These are phyloP conservation scores for Suillus cothurnatus DNA, from an alignment of 768 basidiomycete species.

Conservation along the genomic window DNA sequence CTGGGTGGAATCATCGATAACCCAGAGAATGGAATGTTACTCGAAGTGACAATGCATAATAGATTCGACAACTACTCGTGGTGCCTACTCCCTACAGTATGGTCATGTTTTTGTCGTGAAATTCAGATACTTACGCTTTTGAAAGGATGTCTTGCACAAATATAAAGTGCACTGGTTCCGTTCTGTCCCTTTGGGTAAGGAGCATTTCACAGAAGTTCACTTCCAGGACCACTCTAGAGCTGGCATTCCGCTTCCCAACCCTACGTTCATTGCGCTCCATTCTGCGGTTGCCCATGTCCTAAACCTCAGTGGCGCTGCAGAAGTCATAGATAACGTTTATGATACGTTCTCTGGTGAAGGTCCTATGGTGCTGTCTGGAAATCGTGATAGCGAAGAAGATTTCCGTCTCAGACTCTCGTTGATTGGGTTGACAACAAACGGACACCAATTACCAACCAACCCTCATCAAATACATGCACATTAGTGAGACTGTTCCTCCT, in stretches of 20 bases:
- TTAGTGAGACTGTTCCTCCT: background rate
- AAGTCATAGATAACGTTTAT: background rate
- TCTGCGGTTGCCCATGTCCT: background rate
- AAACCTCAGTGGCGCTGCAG: background rate
- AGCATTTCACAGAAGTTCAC: background rate
- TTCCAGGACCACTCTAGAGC: background rate
- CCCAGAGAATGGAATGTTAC: background rate
- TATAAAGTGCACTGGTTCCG: background rate
- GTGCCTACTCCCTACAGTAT: background rate
- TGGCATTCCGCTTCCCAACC: background rate
- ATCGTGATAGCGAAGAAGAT: background rate
- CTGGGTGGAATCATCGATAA: no score
- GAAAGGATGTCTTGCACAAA: background rate
- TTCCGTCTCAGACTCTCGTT: background rate
- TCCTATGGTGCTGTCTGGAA: background rate
- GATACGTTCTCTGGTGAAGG: background rate
- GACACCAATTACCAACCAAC: background rate
- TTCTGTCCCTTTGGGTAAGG: background rate
- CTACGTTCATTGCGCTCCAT: background rate
- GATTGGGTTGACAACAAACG: background rate
- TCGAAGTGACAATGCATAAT: background rate
- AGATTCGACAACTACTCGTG: background rate
- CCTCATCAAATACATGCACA: background rate
- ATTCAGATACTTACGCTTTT: background rate
- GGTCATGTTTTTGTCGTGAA: background rate